Evolutionary conservation across 2,329 filamentous ascomycete species (phyloP).

Genomic region (Alternaria sp.): DNA sequence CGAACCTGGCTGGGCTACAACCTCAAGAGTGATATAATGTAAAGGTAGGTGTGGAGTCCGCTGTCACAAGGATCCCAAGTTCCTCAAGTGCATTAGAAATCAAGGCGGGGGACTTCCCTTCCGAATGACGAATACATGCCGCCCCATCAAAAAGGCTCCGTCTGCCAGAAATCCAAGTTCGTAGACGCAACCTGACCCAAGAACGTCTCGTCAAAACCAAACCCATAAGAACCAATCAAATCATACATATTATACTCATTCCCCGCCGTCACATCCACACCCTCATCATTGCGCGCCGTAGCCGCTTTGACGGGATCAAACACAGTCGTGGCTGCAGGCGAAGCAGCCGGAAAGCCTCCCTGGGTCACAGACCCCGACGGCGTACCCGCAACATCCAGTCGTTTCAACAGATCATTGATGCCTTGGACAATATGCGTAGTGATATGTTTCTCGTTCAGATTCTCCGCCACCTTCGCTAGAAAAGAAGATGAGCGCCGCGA

Average conservation of each 20-base stretch:
- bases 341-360: background rate
- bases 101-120: background rate
- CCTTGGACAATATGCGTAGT: conserved; percentile 39
- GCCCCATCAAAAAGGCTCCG: conserved; percentile 24
- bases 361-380: conserved; percentile 11
- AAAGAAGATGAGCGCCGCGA: conserved; percentile 34
- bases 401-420: conserved; percentile 34
- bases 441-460: conserved; percentile 40
- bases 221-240: conserved; percentile 40
- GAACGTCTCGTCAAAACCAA: conserved; percentile 43
- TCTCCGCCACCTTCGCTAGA: conserved; percentile 33
- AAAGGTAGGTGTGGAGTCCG: background rate
- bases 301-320: conserved; percentile 7
- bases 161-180: conserved; percentile 40
- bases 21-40: background rate
- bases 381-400: conserved; percentile 30
- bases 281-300: background rate
- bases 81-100: background rate
- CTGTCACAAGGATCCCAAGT: background rate
- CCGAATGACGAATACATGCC: background rate
- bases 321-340: background rate
- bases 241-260: conserved; percentile 37
- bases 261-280: conserved; percentile 1
- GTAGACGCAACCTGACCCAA: conserved; percentile 36
- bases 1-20: background rate